Evolutionary conservation across 495 filamentous ascomycete species (phyloP).

Genomic region (Niebla homalea): DNA sequence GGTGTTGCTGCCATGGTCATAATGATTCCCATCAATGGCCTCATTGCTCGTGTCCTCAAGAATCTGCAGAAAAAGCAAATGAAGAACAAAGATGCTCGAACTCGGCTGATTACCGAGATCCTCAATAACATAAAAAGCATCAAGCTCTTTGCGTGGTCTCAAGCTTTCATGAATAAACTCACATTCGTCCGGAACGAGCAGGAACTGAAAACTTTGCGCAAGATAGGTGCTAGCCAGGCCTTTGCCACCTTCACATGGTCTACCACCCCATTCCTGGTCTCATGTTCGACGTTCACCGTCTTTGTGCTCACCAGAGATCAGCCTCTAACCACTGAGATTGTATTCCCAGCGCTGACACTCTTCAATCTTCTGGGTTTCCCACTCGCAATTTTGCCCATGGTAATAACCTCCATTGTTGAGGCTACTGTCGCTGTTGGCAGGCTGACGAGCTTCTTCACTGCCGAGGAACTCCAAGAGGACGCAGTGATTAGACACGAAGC

Average conservation of each 20-base stretch:
- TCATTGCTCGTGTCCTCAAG: slow-evolving; percentile 90
- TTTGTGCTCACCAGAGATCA: slow-evolving; percentile 72
- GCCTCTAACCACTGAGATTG: slow-evolving; percentile 84
- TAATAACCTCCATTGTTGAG: slow-evolving; percentile 92
- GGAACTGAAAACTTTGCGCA: slow-evolving; percentile 88
- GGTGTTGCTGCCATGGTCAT: slow-evolving; percentile 91
- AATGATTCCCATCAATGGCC: slow-evolving; percentile 93
- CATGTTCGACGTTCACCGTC: slow-evolving; percentile 89
- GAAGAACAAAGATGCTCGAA: slow-evolving; percentile 97
- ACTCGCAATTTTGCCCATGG: slow-evolving; percentile 88
- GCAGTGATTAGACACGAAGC: slow-evolving; percentile 59
- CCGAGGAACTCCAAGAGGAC: slow-evolving; percentile 81
- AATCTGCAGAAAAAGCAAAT: slow-evolving; percentile 89
- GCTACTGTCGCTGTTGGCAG: slow-evolving; percentile 84
- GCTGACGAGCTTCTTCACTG: slow-evolving; percentile 70
- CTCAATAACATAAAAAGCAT: slow-evolving; percentile 99
- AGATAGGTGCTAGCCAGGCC: slow-evolving; percentile 86
- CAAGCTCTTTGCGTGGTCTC: slow-evolving; percentile 96
- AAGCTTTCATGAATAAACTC: slow-evolving; percentile 92
- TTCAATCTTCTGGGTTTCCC: slow-evolving; percentile 95
- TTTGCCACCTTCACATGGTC: slow-evolving; percentile 98
- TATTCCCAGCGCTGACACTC: slow-evolving; percentile 85
- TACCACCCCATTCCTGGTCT: slow-evolving; percentile 98
- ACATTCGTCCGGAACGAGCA: slow-evolving; percentile 89
- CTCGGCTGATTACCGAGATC: slow-evolving; percentile 90